Conservation (phyloP, 2,329 filamentous ascomycete species). For the Apiospora arundinis region DNA sequence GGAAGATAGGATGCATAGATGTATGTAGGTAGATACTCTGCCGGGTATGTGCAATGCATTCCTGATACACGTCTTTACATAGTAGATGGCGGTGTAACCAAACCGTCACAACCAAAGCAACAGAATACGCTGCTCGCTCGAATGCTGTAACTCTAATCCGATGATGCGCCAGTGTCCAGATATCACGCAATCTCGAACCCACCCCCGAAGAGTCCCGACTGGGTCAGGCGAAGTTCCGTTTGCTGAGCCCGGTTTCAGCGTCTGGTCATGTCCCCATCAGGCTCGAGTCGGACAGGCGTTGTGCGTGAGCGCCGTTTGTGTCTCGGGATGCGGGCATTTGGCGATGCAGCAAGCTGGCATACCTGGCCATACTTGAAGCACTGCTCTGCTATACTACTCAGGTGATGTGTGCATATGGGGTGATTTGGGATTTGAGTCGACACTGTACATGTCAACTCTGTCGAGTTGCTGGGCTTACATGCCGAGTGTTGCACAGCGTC, state of each 20-base stretch:
- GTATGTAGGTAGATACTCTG: not conserved
- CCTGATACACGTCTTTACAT: not conserved
- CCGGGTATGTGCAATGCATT: not conserved
- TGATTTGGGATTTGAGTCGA: not conserved
- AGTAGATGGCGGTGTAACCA: not conserved
- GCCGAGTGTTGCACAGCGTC: conserved; percentile 9
- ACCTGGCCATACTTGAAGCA: not conserved
- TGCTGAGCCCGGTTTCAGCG: not conserved
- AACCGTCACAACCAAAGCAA: not conserved
- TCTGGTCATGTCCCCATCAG: not conserved
- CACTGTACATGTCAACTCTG: not conserved
- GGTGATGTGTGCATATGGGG: not conserved
- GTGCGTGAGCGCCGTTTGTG: not conserved
- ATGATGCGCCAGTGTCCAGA: not conserved
- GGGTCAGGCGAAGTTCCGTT: not conserved
- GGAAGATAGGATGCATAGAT: not conserved
- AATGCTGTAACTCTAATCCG: conserved; percentile 1
- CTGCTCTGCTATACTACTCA: not conserved
- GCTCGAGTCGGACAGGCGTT: not conserved
- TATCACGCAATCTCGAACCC: not conserved
- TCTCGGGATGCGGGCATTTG: not conserved
- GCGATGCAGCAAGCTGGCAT: not conserved
- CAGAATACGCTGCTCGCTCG: not conserved
- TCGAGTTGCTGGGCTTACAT: not conserved
- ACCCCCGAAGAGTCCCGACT: not conserved